Conservation (phyloP, 2,329 filamentous ascomycete species). For the Diaporthe australafricana region DNA sequence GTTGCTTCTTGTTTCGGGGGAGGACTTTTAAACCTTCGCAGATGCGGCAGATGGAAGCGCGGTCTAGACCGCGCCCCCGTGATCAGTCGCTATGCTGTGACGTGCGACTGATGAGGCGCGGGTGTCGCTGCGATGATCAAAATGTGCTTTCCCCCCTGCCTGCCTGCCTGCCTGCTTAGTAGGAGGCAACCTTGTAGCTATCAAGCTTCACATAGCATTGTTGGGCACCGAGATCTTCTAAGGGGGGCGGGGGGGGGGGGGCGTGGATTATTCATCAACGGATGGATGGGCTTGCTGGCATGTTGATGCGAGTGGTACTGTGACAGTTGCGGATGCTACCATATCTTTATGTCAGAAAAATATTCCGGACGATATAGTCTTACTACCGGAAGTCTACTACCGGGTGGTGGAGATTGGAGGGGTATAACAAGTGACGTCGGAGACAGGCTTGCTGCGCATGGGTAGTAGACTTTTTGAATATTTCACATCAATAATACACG, state of each 20-base stretch:
- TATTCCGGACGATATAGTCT: background rate
- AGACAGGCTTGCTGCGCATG: background rate
- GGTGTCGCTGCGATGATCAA: too few species aligned
- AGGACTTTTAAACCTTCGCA: background rate
- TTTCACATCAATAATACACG: too few species aligned
- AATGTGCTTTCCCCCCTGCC: too few species aligned
- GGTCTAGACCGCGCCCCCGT: too few species aligned
- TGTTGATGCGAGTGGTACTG: background rate
- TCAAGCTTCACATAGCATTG: too few species aligned
- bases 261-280: too few species aligned
- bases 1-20: background rate
- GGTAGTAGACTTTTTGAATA: background rate
- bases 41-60: background rate
- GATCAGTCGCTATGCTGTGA: slow-evolving; percentile 1
- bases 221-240: background rate
- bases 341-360: background rate
- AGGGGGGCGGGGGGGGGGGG: background rate
- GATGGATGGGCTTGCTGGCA: too few species aligned
- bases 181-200: too few species aligned
- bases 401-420: background rate
- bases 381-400: too few species aligned
- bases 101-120: background rate
- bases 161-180: too few species aligned
- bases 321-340: background rate
- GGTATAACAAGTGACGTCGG: background rate